Base-by-base conservation (phyloP, 495 filamentous ascomycete species). In the Podospora pseudopauciseta region DNA sequence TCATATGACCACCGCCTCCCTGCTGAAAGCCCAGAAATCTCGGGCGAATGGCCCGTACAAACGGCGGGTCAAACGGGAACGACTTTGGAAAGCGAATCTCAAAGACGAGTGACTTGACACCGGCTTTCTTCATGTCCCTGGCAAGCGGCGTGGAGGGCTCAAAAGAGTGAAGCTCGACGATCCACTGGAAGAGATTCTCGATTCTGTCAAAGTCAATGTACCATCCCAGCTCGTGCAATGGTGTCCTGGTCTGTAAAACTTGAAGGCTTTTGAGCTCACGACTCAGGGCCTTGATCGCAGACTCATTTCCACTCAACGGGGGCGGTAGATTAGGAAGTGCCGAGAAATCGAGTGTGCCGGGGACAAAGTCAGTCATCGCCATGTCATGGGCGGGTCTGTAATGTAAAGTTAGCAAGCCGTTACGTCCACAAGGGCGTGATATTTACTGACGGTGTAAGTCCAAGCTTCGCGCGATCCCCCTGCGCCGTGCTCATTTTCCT, bases 1-100 rank as follows among this genome's bases (percentile, higher is more conserved):
- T 97, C 65, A 97, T 90, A 75, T 97, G 93, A 1, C 94, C 94
- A 20, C 94, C 94, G 26, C 94, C 94, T 13, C 93, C 92, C 5
- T 79, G 56, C 57, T 76, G 73, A 75, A 93, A 92, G 13, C 85
- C 79, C 49, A 92, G 77, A 78, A 97, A 96, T 7, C 89, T 88
- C 0, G 94, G 94, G 15, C 90, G 86, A 65, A 97, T 86, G 7
- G 97, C 87, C 2, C 94, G 90, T 30, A 97, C 84, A 71, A 97
- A 96, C 0, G 94, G 94, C 4, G 94, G 94, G 3, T 84, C 82
- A 74, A 92, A 86, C 7, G 94, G 94, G 71, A 86, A 97, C 32
- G 88, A 80, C 6, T 84, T 77, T 9, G 88, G 86, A 71, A 96
- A 97, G 0, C 92, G 90, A 28, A 97, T 78, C 75, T 97, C 94